These are phyloP conservation scores for Paramyrothecium sp. DNA, from an alignment of 2,329 filamentous ascomycete genomes.

Conservation along the genomic window DNA sequence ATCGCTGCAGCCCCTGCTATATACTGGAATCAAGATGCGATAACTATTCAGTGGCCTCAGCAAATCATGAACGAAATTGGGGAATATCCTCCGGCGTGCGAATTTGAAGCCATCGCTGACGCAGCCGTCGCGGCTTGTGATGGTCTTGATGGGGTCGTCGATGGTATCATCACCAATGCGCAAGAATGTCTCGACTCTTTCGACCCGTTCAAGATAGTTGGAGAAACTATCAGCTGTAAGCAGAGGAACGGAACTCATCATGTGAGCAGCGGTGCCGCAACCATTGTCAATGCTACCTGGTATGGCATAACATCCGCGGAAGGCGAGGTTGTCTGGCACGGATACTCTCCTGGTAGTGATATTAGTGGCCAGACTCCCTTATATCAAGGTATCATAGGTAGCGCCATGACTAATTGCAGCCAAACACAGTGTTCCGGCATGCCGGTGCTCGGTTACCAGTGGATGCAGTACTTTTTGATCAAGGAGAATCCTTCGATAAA, in stretches of 20 bases:
- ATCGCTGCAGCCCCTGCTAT: conserved; percentile 44
- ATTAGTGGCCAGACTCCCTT: background rate
- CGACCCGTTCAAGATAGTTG: conserved; percentile 16
- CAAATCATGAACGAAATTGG: conserved; percentile 17
- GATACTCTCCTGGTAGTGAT: too few relatives aligned
- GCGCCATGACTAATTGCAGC: background rate
- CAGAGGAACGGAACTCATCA: background rate
- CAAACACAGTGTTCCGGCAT: background rate
- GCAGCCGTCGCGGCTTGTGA: conserved; percentile 32
- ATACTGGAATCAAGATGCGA: conserved; percentile 29
- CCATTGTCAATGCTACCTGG: conserved; percentile 7
- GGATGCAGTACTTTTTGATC: conserved; percentile 1
- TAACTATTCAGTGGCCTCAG: conserved; percentile 15
- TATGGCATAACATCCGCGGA: background rate
- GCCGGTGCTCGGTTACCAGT: background rate
- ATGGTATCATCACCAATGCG: conserved; percentile 17
- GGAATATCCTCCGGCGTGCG: conserved; percentile 27
- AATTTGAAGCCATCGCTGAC: conserved; percentile 29
- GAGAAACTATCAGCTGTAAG: conserved; percentile 8
- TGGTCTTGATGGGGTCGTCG: conserved; percentile 16
- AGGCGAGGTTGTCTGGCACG: too few relatives aligned
- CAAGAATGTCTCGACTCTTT: conserved; percentile 12
- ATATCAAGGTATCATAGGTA: background rate
- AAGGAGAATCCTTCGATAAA: background rate
- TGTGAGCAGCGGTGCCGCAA: conserved; percentile 6